Evolutionary conservation across 2,329 filamentous ascomycete genomes (phyloP), one percentile per base, ranked within the genome.

Genomic region (Talaromyces sp.): DNA sequence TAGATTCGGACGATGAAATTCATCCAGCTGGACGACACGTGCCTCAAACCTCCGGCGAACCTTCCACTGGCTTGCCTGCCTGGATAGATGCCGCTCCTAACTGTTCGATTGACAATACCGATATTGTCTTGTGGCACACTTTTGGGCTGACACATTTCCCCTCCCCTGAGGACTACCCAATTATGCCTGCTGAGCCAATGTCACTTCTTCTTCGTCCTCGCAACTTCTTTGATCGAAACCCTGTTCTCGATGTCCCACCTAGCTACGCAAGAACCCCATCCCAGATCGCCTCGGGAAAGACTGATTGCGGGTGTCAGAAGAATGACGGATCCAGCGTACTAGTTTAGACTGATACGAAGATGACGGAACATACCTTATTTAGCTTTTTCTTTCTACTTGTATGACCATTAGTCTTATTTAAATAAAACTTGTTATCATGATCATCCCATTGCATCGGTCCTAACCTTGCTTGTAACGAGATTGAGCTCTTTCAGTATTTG

Each of bases 101-200:
- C 41, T 84, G 82, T 52, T 82, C 78, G 22, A 86, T 96, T 61
- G 89, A 88, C 50, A 88, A 96, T 77, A 89, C 86, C 0, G 90
- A 97, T 69, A 77, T 96, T 27, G 91, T 97, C 1, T 82, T 96
- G 14, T 97, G 91, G 91, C 91, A 96, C 75, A 96, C 91, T 0
- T 97, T 96, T 66, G 92, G 92, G 32, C 80, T 96, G 32, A 93
- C 88, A 0, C 92, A 96, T 70, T 93, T 96, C 78, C 91, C 92
- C 0, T 79, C 89, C 0, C 91, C 91, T 0, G 92, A 97, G 69
- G 92, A 96, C 72, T 96, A 90, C 77, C 92, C 92, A 27, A 81
- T 96, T 63, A 96, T 96, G 91, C 91, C 91, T 0, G 88, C 84
- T 0, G 89, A 92, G 77, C 89, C 90, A 0, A 92, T 96, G 82